Evolutionary conservation across 2,329 filamentous ascomycete species (phyloP).

Genomic region (Hypomyces perniciosus): DNA sequence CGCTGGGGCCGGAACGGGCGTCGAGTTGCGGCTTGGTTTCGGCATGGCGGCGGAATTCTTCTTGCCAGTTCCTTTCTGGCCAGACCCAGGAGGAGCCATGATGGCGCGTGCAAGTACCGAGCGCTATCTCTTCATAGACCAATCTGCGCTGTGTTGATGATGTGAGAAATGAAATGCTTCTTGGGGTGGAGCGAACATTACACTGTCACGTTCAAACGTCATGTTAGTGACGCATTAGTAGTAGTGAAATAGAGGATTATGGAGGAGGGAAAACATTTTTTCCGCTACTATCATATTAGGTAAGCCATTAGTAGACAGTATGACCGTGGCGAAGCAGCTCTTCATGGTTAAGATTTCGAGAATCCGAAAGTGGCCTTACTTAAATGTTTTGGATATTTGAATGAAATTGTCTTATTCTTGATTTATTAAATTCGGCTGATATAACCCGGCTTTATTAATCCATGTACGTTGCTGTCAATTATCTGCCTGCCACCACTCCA

Average conservation of each 20-base stretch:
- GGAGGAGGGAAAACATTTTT: not conserved
- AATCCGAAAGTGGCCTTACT: too few relatives aligned
- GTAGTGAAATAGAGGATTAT: not conserved
- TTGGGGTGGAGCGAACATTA: not conserved
- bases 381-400: too few relatives aligned
- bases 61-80: slow-evolving; percentile 59
- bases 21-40: slow-evolving; percentile 73
- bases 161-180: not conserved
- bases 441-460: too few relatives aligned
- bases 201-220: slow-evolving; percentile 8
- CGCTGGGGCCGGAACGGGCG: slow-evolving; percentile 47
- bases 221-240: not conserved
- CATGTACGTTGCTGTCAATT: too few relatives aligned
- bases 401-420: too few relatives aligned
- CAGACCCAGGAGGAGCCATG: slow-evolving; percentile 55
- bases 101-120: slow-evolving; percentile 7
- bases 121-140: slow-evolving; percentile 4
- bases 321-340: too few relatives aligned
- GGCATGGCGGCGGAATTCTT: slow-evolving; percentile 56
- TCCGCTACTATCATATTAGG: not conserved
- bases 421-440: too few relatives aligned
- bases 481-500: too few relatives aligned
- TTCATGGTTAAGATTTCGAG: too few relatives aligned
- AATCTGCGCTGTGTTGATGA: not conserved
- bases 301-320: too few relatives aligned